Evolutionary conservation across 441 rosid genomes (phyloP).

Genomic region (Corymbia citriodora): DNA sequence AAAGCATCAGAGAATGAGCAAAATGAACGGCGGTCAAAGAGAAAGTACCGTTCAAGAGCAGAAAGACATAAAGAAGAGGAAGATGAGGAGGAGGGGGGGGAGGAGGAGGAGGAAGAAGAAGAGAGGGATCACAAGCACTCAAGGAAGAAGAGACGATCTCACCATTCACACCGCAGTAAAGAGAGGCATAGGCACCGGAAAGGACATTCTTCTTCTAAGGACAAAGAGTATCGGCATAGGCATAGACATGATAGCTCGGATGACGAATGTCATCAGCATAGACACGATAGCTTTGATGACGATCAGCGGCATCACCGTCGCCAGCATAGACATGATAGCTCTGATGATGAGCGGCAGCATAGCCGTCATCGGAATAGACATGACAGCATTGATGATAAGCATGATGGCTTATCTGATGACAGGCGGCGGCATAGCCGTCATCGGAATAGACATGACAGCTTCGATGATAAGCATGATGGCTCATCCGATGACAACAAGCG

Average conservation of each 20-base stretch:
- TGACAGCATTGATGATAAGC: conserved; percentile 7
- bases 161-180: conserved; percentile 29
- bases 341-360: background rate
- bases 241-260: background rate
- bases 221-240: conserved; percentile 20
- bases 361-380: conserved; percentile 8
- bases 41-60: conserved; percentile 59
- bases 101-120: conserved; percentile 22
- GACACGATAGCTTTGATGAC: conserved; percentile 28
- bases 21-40: conserved; percentile 50
- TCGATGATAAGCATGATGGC: background rate
- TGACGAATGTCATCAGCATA: conserved; percentile 16
- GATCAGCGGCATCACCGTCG: conserved; percentile 22
- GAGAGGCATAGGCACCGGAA: conserved; percentile 43
- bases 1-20: conserved; percentile 31
- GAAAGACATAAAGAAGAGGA: conserved; percentile 20
- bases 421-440: conserved; percentile 19
- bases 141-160: conserved; percentile 37
- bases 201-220: conserved; percentile 51
- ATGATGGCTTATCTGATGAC: conserved; percentile 24
- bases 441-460: conserved; percentile 9
- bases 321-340: conserved; percentile 3
- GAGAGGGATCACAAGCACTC: conserved; percentile 35
- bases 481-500: conserved; percentile 24
- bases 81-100: conserved; percentile 26